Evolutionary conservation across 345 rosid genomes (phyloP).

Genomic region (Populus simonii): DNA sequence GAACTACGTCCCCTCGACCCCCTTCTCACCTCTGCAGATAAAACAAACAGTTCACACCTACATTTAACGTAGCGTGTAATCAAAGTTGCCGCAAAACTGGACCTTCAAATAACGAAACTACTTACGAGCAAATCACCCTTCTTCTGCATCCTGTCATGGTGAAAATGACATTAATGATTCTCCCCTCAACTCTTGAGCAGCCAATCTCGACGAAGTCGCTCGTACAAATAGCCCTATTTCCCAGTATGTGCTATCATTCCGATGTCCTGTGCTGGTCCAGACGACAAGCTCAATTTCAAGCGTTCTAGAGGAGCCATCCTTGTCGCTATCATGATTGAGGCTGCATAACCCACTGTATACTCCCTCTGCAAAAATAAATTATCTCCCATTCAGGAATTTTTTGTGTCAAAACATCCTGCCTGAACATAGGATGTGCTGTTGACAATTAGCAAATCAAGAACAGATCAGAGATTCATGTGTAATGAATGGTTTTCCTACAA

Average conservation of each 20-base stretch:
- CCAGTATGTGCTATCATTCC: conserved; percentile 22
- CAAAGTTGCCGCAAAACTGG: conserved; percentile 36
- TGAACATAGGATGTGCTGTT: too few species aligned
- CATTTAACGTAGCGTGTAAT: conserved; percentile 11
- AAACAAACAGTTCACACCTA: conserved; percentile 22
- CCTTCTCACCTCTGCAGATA: too few species aligned
- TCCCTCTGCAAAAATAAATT: conserved; percentile 47
- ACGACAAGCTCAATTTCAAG: conserved; percentile 67
- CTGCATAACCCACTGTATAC: conserved; percentile 62
- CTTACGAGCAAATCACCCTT: conserved; percentile 19
- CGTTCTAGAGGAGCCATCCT: conserved; percentile 61
- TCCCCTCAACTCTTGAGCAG: background rate
- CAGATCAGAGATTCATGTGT: background rate
- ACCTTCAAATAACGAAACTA: conserved; percentile 19
- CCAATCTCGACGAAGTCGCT: background rate
- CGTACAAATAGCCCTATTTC: background rate
- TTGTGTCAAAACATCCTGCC: background rate
- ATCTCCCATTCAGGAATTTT: conserved; percentile 6
- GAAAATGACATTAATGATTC: background rate
- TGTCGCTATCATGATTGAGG: conserved; percentile 59
- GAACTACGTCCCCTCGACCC: too few species aligned
- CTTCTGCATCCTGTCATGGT: conserved; percentile 15
- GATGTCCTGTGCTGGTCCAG: conserved; percentile 53
- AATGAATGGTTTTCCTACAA: background rate
- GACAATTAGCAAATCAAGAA: background rate